Evolutionary conservation across 1,284 basidiomycete genomes (phyloP).

Genomic region (Golubevia sp.): DNA sequence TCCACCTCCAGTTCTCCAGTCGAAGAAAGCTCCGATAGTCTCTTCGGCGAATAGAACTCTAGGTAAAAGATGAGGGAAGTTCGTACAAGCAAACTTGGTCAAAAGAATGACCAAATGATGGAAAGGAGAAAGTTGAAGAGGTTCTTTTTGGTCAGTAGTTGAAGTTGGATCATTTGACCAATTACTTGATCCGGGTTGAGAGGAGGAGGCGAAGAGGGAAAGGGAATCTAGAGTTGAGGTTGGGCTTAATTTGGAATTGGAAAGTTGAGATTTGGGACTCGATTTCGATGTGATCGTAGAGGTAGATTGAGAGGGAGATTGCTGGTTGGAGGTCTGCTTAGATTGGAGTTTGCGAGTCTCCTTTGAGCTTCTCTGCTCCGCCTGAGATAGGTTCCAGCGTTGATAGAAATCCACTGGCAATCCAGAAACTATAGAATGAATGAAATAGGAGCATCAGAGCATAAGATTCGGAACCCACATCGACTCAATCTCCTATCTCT

Average conservation of each 20-base stretch:
- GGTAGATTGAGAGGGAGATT: neutral
- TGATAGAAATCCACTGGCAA: slow-evolving; percentile 34
- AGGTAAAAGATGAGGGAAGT: slow-evolving; percentile 52
- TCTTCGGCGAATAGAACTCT: slow-evolving; percentile 52
- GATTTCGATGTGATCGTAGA: neutral
- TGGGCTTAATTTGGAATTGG: neutral
- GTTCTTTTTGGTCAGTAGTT: neutral
- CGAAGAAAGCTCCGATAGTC: slow-evolving; percentile 52
- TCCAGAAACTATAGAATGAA: slow-evolving; percentile 14
- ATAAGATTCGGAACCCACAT: slow-evolving; percentile 2
- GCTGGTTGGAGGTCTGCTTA: neutral
- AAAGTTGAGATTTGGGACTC: neutral
- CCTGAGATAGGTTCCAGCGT: slow-evolving; percentile 26
- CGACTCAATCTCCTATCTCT: slow-evolving; percentile 5
- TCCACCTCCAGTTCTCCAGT: slow-evolving; percentile 52
- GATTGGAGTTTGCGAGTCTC: neutral
- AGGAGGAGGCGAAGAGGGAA: neutral
- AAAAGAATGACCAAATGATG: slow-evolving; percentile 48
- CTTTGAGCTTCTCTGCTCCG: slow-evolving; percentile 16
- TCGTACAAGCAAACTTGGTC: slow-evolving; percentile 43
- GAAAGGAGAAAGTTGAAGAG: slow-evolving; percentile 36
- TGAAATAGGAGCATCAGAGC: too few species aligned
- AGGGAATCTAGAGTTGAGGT: too few species aligned
- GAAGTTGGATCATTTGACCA: neutral
- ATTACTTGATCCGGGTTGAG: neutral